Evolutionary conservation across 495 filamentous ascomycete species (phyloP).

Genomic region (Parathielavia appendiculata): DNA sequence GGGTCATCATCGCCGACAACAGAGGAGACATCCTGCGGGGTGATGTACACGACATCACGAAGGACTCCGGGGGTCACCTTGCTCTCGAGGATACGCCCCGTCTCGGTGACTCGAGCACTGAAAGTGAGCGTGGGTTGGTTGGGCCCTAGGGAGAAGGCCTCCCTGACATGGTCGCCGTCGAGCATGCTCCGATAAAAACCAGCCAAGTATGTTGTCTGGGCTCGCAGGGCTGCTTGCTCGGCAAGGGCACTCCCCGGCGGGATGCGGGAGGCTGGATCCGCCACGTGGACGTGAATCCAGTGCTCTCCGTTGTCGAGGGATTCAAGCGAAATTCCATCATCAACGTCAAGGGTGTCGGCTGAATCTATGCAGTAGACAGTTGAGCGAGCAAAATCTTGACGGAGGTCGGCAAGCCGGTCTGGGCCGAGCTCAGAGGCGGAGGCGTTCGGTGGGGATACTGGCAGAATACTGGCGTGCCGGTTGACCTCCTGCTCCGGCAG

Average conservation of each 20-base stretch:
- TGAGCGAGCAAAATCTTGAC: conserved; percentile 65
- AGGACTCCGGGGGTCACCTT: conserved; percentile 68
- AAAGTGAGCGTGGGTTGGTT: conserved; percentile 73
- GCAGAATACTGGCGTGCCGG: conserved; percentile 32
- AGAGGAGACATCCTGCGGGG: conserved; percentile 51
- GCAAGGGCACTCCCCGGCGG: conserved; percentile 51
- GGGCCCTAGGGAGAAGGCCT: conserved; percentile 63
- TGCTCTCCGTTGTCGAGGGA: conserved; percentile 53
- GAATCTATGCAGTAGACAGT: conserved; percentile 83
- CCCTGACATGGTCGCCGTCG: conserved; percentile 49
- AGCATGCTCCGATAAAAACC: conserved; percentile 74
- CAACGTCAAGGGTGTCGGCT: conserved; percentile 66
- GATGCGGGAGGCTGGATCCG: conserved; percentile 89
- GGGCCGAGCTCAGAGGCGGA: conserved; percentile 19
- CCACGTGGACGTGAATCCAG: conserved; percentile 87
- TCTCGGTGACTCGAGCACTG: conserved; percentile 60
- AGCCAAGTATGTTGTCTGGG: conserved; percentile 67
- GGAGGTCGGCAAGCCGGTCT: conserved; percentile 51
- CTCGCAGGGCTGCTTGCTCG: conserved; percentile 57
- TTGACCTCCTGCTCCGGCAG: conserved; percentile 49
- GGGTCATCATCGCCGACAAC: conserved; percentile 40
- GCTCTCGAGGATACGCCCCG: conserved; percentile 62
- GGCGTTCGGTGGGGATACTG: background rate
- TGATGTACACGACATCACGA: conserved; percentile 68
- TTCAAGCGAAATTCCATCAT: conserved; percentile 85